A percentile compares a stretch with the other conserved stretches of the same genome.
Conservation (phyloP, 306 rosid species). For the Trifolium dubium region DNA sequence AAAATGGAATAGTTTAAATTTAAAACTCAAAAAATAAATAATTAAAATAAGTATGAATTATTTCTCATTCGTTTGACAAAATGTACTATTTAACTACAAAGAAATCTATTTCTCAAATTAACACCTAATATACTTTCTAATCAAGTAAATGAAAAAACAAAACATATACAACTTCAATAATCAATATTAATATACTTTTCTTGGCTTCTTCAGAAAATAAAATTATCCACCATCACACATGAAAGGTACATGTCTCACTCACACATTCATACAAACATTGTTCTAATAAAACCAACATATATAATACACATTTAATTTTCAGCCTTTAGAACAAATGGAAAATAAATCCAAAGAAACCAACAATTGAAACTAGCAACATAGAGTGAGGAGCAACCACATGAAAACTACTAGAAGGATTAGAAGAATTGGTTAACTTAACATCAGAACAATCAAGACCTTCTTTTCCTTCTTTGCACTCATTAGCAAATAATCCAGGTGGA, state of each 20-base stretch:
- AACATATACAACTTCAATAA: background rate
- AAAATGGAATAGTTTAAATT: too few species aligned
- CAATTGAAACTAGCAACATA: slow-evolving; percentile 27
- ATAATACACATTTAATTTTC: background rate
- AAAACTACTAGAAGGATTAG: slow-evolving; percentile 24
- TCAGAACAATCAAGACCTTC: slow-evolving; percentile 66
- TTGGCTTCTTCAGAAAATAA: slow-evolving; percentile 18
- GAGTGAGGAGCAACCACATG: slow-evolving; percentile 38
- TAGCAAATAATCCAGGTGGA: slow-evolving; percentile 87
- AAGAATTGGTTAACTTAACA: background rate
- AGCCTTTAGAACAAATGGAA: slow-evolving; percentile 42
- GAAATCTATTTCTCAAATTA: too few species aligned
- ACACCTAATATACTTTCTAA: too few species aligned
- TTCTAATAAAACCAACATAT: background rate
- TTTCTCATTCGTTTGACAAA: too few species aligned
- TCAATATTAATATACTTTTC: slow-evolving; percentile 15
- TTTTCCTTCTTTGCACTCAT: slow-evolving; percentile 67
- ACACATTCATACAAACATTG: background rate
- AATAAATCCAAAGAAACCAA: slow-evolving; percentile 40
- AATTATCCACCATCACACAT: slow-evolving; percentile 29
- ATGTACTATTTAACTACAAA: too few species aligned
- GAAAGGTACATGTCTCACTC: slow-evolving; percentile 33
- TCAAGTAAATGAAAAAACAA: background rate
- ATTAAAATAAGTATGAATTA: too few species aligned
- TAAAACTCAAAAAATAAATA: too few species aligned